Conservation (phyloP, 2,329 filamentous ascomycete genomes). For the Cercospora citrullina region DNA sequence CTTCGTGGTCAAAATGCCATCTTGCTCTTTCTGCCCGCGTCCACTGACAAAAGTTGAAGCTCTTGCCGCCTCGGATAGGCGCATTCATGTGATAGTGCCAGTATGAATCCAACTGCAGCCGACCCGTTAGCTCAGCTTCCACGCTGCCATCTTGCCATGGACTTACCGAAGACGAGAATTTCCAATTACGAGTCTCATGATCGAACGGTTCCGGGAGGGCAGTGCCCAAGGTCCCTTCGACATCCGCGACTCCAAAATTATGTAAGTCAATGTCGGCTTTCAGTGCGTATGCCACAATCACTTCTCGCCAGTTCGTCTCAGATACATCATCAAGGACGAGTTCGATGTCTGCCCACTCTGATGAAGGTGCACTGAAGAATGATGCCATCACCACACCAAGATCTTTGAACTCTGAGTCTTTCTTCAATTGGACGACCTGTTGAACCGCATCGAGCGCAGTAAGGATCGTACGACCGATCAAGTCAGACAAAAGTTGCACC, state of each 20-base stretch:
- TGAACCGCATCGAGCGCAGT: constrained; percentile 8
- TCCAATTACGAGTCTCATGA: not conserved
- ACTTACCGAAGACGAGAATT: not conserved
- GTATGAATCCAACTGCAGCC: not conserved
- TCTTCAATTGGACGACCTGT: constrained; percentile 5
- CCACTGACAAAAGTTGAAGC: constrained; percentile 23
- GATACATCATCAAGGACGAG: not conserved
- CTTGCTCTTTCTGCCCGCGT: constrained; percentile 15
- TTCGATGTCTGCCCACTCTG: not conserved
- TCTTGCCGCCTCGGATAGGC: constrained; percentile 17
- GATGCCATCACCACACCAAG: constrained; percentile 14
- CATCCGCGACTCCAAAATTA: not conserved
- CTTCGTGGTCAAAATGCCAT: constrained; percentile 21
- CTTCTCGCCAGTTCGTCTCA: constrained; percentile 4
- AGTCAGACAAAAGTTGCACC: not conserved
- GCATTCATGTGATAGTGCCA: not conserved
- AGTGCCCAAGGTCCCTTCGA: not conserved
- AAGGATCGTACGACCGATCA: constrained; percentile 11
- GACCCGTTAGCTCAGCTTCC: not conserved
- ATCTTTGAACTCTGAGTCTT: constrained; percentile 13
- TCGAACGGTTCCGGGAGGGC: not conserved
- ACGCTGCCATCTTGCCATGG: not conserved
- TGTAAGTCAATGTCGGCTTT: constrained; percentile 14
- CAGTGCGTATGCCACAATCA: constrained; percentile 8
- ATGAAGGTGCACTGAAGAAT: not conserved